These are phyloP conservation scores for Bretziella fagacearum DNA, from an alignment of 2,329 filamentous ascomycete species.

Conservation along the genomic window DNA sequence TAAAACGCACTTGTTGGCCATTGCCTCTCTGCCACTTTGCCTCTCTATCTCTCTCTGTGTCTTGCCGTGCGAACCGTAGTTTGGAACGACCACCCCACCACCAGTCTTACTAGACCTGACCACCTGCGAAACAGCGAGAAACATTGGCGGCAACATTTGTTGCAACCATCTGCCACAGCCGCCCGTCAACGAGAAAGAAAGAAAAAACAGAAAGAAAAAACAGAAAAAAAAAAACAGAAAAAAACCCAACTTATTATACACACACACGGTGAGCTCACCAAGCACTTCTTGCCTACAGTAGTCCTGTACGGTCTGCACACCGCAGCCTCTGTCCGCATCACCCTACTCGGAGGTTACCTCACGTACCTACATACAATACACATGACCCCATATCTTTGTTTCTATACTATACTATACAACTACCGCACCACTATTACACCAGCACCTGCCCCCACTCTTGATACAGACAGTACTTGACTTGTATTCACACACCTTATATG, in stretches of 20 bases:
- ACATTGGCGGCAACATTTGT: neutral
- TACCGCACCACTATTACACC: neutral
- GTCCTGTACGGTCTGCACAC: too few species aligned
- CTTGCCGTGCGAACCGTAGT: constrained; percentile 1
- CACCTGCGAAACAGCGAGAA: neutral
- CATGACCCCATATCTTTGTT: neutral
- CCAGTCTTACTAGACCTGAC: neutral
- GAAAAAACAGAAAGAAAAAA: neutral
- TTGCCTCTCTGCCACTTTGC: too few species aligned
- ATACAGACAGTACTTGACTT: neutral
- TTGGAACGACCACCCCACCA: neutral
- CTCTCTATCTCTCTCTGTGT: too few species aligned
- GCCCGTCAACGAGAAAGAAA: neutral
- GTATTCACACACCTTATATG: neutral
- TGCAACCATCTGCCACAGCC: neutral
- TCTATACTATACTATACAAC: neutral
- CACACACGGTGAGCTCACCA: too few species aligned
- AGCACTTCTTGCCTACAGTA: too few species aligned
- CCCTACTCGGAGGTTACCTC: too few species aligned
- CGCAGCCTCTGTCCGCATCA: too few species aligned
- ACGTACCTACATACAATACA: neutral
- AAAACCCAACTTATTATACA: too few species aligned
- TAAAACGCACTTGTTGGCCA: neutral
- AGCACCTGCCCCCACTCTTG: neutral
- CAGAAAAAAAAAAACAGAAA: neutral